phyloP scores from a whole-genome alignment of 192 early-diverging fungal species.

The Coemansia sp. region DNA sequence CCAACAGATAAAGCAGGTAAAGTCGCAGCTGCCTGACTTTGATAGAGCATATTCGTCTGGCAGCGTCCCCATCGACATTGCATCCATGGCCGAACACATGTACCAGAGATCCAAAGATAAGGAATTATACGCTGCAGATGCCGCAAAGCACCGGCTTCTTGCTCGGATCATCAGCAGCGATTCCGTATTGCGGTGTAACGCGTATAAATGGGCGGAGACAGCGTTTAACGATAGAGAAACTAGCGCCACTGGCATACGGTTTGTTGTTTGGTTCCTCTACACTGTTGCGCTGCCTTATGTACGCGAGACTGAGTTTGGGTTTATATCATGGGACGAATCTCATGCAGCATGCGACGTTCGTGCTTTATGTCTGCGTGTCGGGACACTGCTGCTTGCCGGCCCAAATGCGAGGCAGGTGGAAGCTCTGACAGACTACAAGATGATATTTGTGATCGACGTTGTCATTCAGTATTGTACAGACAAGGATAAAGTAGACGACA shows the following conservation, averaged over 20 bases:
- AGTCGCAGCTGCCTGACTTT: constrained; percentile 2
- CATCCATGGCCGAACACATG: constrained; percentile 10
- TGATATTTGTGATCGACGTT: constrained; percentile 18
- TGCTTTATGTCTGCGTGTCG: constrained; percentile 13
- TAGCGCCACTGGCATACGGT: background rate
- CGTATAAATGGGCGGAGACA: constrained; percentile 20
- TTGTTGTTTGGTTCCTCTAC: constrained; percentile 16
- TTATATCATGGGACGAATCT: constrained; percentile 21
- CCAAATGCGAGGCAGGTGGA: background rate
- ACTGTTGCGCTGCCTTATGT: constrained; percentile 2
- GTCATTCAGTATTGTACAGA: constrained; percentile 23
- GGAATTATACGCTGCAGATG: background rate
- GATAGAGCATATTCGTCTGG: constrained; percentile 8
- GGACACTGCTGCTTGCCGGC: constrained; percentile 1
- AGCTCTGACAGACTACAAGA: background rate
- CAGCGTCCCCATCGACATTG: background rate
- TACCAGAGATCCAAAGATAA: constrained; percentile 1
- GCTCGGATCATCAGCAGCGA: constrained; percentile 23
- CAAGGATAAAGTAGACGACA: background rate
- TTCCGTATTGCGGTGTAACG: constrained; percentile 6
- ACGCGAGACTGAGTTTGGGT: constrained; percentile 1
- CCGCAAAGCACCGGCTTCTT: constrained; percentile 14
- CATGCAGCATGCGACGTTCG: background rate
- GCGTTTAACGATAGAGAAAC: background rate
- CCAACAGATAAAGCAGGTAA: background rate